Base-by-base conservation (phyloP, 192 early-diverging fungal species). In the Bifiguratus adelaidae region DNA sequence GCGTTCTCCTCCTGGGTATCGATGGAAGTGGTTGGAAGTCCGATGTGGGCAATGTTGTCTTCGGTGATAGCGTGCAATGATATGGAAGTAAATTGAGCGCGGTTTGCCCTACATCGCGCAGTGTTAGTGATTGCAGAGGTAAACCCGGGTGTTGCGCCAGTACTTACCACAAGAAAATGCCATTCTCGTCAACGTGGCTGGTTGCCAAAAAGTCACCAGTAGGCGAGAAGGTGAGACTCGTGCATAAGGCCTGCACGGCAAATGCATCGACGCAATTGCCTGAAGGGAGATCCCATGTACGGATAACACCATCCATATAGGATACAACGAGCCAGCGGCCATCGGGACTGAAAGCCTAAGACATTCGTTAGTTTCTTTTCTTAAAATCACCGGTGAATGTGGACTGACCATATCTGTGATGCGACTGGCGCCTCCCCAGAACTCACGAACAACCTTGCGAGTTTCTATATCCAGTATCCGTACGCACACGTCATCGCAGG, bases 271-370 rank as follows among this genome's bases (percentile, higher is more conserved):
- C 75, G 74, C 89, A 66, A 41, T 86, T 71, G 5, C 91, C 92
- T 1, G 89, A 85, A 6, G 94, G 92, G 42, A 99, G 60, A 65
- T 99, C 96, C 94, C 93, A 99, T 1, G 92, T 92, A 44, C 92
- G 78, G 33, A 99, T 71, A 4, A 84, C 92, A 30, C 77, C 67
- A 73, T 99, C 96, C 41, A 88, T 65, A 12, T 83, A 81, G 7
- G 73, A 47, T 2, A 88, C 85, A 21, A 97, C 76, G 5, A 99
- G 65, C 89, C 89, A 89, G 40, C 94, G 80, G 36, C 86, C 88
- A 62, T 99, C 94, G 11, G 85, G 85, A 55, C 82, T 91, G 56
- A 96, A 91, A 7, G 82, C 73, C 83, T 86, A 47, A 34, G n/a
- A n/a, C n/a, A n/a, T n/a, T n/a, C n/a, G n/a, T n/a, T n/a, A n/a